A percentile compares a stretch with the other conserved stretches of the same genome.
These are phyloP conservation scores for Sporothrix brunneoviolacea DNA, from an alignment of 2,329 filamentous ascomycete species.

Conservation along the genomic window DNA sequence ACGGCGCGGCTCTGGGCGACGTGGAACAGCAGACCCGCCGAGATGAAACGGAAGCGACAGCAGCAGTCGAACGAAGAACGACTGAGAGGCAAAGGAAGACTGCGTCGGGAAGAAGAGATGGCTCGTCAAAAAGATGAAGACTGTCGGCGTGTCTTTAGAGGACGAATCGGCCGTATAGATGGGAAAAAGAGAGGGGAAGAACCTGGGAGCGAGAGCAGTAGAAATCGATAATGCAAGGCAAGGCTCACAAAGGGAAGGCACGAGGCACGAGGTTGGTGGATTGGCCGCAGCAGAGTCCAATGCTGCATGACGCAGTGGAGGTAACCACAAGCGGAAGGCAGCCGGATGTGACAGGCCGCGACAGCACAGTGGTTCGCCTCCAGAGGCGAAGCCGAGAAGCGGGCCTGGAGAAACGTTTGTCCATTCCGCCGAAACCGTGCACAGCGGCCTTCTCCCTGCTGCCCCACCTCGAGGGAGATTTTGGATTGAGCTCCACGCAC, in stretches of 20 bases:
- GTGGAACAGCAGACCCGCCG: neutral
- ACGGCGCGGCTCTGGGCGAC: no score
- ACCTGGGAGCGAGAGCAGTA: neutral
- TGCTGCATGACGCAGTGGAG: conserved; percentile 4
- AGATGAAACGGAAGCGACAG: neutral
- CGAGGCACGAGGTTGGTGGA: neutral
- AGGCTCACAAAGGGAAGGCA: conserved; percentile 5
- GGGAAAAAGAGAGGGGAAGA: no score
- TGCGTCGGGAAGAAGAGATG: no score
- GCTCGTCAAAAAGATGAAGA: no score
- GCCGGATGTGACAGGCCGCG: neutral
- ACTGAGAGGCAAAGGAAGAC: no score
- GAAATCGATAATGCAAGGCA: neutral
- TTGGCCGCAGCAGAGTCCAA: conserved; percentile 1
- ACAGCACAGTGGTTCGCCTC: neutral
- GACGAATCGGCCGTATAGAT: no score
- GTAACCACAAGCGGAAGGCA: conserved; percentile 2
- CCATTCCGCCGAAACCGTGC: neutral
- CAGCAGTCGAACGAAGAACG: neutral
- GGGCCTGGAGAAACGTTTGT: conserved; percentile 4
- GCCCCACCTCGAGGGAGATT: conserved; percentile 2
- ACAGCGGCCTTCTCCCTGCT: no score
- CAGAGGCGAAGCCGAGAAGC: neutral
- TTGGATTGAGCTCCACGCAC: neutral
- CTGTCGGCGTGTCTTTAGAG: no score